Percentiles rank a stretch among this genome's conserved stretches.
Evolutionary conservation across 768 basidiomycete species (phyloP).

Genomic region (Trametes coccinea): DNA sequence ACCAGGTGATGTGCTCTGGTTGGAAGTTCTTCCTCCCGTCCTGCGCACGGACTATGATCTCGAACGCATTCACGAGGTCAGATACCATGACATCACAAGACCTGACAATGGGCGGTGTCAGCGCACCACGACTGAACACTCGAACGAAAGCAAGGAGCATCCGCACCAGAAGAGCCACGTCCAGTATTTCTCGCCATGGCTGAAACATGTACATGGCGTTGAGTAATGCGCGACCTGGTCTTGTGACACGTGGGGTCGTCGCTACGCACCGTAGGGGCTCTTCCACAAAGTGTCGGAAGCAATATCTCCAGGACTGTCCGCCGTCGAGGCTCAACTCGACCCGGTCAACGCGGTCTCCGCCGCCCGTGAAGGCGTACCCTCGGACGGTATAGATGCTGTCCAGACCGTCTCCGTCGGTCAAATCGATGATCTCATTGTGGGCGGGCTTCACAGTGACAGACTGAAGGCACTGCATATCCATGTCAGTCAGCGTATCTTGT

Average conservation of each 20-base stretch:
- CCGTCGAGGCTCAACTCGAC: constrained; percentile 27
- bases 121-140: too few relatives aligned
- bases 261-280: constrained; percentile 12
- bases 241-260: not conserved
- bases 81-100: constrained; percentile 21
- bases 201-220: not conserved
- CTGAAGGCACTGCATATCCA: constrained; percentile 17
- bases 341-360: constrained; percentile 19
- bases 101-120: constrained; percentile 3
- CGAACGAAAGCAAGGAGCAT: not conserved
- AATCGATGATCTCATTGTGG: constrained; percentile 18
- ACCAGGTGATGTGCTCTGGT: constrained; percentile 26
- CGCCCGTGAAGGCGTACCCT: constrained; percentile 25
- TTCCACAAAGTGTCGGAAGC: constrained; percentile 22
- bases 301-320: constrained; percentile 27
- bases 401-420: not conserved
- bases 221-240: not conserved
- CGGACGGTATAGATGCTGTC: constrained; percentile 19
- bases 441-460: constrained; percentile 25
- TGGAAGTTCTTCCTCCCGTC: constrained; percentile 25
- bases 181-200: constrained; percentile 27
- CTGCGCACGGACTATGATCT: constrained; percentile 20
- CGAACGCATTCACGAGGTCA: constrained; percentile 19
- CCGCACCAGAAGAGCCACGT: constrained; percentile 27
- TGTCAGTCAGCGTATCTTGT: not conserved